Conservation (phyloP, 441 rosid genomes). For the Gossypium schwendimanii region DNA sequence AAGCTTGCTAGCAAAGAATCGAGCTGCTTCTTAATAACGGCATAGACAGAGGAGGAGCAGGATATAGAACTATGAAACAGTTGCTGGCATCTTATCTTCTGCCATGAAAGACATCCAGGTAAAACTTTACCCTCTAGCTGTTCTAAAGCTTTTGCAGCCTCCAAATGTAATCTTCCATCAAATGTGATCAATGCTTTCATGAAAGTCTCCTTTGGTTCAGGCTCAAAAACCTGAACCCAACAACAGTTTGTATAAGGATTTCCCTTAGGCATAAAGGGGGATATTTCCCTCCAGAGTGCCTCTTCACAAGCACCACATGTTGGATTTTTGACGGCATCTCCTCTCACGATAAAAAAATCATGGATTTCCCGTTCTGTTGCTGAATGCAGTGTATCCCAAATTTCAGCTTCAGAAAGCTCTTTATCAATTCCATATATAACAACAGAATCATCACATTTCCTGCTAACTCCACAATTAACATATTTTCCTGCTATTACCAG, state of each 20-base stretch:
- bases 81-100: slow-evolving; percentile 58
- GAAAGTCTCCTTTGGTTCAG: slow-evolving; percentile 34
- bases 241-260: slow-evolving; percentile 37
- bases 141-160: slow-evolving; percentile 75
- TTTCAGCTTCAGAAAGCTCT: slow-evolving; percentile 46
- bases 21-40: slow-evolving; percentile 46
- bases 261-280: slow-evolving; percentile 44
- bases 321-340: slow-evolving; percentile 35
- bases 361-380: slow-evolving; percentile 36
- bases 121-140: slow-evolving; percentile 52
- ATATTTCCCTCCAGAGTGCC: slow-evolving; percentile 45
- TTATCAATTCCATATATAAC: slow-evolving; percentile 37
- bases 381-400: slow-evolving; percentile 34
- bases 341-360: slow-evolving; percentile 41
- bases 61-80: slow-evolving; percentile 55
- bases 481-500: slow-evolving; percentile 33
- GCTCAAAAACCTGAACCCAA: slow-evolving; percentile 45
- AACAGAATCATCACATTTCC: slow-evolving; percentile 21
- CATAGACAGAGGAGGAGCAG: slow-evolving; percentile 49
- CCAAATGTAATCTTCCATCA: slow-evolving; percentile 70
- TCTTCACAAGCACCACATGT: slow-evolving; percentile 39
- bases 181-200: slow-evolving; percentile 49
- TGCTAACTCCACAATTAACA: slow-evolving; percentile 30
- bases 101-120: slow-evolving; percentile 61
- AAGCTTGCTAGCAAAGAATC: slow-evolving; percentile 31